Evolutionary conservation across 2,329 filamentous ascomycete genomes (phyloP), one percentile per base, ranked within the genome.

Genomic region (Fusarium tuaranense): DNA sequence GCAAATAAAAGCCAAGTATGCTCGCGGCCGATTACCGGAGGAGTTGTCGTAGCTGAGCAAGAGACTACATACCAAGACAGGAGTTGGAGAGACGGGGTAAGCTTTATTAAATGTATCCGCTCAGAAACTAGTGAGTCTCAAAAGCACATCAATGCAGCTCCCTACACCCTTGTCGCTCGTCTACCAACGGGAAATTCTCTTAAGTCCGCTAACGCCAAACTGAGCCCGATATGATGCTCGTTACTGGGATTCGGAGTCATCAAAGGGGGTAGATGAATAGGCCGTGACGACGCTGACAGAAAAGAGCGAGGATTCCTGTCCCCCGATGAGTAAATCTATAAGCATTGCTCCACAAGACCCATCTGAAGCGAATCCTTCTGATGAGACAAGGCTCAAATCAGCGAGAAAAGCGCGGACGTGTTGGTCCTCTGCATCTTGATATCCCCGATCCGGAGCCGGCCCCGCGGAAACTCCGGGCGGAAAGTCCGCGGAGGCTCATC

Each of bases 401-500:
- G 59, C 46, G 55, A 62, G 32, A 68, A 41, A 63, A 66, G 63
- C 44, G 60, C 39, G 51, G 55, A 41, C 32, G 22, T 25, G 25
- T 22, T 20, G 62, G 22, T 39, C 30, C 20, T 62, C 41, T 65
- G 62, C 62, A 62, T 63, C 55, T 69, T 64, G 59, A 18, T n/a
- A 46, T 41, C 55, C 38, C 66, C 44, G 44, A 41, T 34, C 65
- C 67, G 68, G 63, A 46, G 39, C 51, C 70, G 68, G 66, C 22
- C 34, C 71, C 77, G 71, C 57, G 77, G 73, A 65, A 36, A 34
- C 10, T 55, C 51, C 51, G 51, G 51, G 71, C 53, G 77, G 73
- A 65, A 36, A 41, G n/a, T 68, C 77, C 77, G 69, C 67, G 78
- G 78, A 77, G 48, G 36, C 41, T 78, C 78, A 78, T 65, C 68